phyloP scores from a whole-genome alignment of 768 basidiomycete genomes.

The Pisolithus tinctorius region DNA sequence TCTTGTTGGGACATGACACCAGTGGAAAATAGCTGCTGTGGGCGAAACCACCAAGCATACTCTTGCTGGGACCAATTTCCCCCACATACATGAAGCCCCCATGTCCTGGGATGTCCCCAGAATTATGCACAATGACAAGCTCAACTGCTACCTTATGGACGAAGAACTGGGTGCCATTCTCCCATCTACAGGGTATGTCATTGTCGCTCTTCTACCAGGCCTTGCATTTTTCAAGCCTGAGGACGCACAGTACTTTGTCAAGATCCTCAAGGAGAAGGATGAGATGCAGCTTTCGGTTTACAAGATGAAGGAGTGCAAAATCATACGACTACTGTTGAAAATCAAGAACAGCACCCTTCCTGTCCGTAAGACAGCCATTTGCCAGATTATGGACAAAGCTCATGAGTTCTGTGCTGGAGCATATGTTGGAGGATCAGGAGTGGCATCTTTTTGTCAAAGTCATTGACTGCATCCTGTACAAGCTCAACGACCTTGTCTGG shows the following conservation, averaged over 20 bases:
- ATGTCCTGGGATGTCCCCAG: constrained; percentile 77
- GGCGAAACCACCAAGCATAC: constrained; percentile 75
- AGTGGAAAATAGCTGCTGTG: constrained; percentile 44
- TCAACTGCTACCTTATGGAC: constrained; percentile 92
- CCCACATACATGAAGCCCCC: constrained; percentile 54
- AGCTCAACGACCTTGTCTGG: constrained; percentile 96
- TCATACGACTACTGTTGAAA: constrained; percentile 95
- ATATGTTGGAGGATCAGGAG: constrained; percentile 96
- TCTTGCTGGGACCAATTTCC: constrained; percentile 98
- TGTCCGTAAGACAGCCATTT: constrained; percentile 92
- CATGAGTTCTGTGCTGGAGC: constrained; percentile 99
- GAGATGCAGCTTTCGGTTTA: constrained; percentile 90
- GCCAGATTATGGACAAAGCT: constrained; percentile 98
- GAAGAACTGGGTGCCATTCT: constrained; percentile 92
- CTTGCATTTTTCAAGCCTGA: constrained; percentile 98
- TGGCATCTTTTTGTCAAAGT: constrained; percentile 97
- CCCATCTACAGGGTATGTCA: constrained; percentile 79
- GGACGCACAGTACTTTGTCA: constrained; percentile 96
- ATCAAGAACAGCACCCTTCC: constrained; percentile 99
- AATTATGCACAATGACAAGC: constrained; percentile 86
- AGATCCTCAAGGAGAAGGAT: constrained; percentile 92
- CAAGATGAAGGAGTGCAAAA: constrained; percentile 99
- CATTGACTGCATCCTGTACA: constrained; percentile 97
- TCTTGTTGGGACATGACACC: constrained; percentile 97
- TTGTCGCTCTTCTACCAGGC: constrained; percentile 90